Evolutionary conservation across 2,329 filamentous ascomycete genomes (phyloP), one percentile per base, ranked within the genome.

Genomic region (Westerdykella sp.): DNA sequence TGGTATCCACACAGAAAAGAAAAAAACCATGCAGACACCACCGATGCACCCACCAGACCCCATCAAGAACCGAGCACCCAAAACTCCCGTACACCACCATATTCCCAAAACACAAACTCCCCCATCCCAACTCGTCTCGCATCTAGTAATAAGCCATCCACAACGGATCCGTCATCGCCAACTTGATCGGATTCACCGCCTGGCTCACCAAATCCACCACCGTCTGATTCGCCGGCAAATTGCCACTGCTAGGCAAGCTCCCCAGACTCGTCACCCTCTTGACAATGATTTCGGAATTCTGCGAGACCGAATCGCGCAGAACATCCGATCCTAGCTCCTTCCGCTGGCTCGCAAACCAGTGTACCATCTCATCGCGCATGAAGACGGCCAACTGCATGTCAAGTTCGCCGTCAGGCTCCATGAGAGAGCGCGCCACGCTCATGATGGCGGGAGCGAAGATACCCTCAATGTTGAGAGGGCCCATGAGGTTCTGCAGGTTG

Each of bases 291-390:
- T 96, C 89, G 54, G 84, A 88, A 67, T 98, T 98, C 41, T 79
- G 74, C 69, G 89, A 83, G 28, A 95, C 90, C 50, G 83, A 79
- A 45, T 93, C 87, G 16, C 87, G 75, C 39, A 94, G 73, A 62
- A 87, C 82, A 25, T 76, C 79, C 46, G 87, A 83, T 34, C 76
- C 73, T 5, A 65, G 54, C n/a, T 60, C 54, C 36, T 88, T 80
- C 62, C 95, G 87, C 49, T 81, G 78, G 51, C 82, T 85, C 2
- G 86, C 94, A 56, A 90, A 90, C 93, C 93, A 98, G 71, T 90
- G 94, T 53, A 91, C 90, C 79, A 98, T 94, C 70, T 99, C 93
- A 60, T 99, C 93, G 6, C 93, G 82, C 49, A 99, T 93, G 66
- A 97, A 97, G 46, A 99, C 80, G 44, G 84, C 87, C 39, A 99